Evolutionary conservation across 495 filamentous ascomycete species (phyloP).

Genomic region (Pseudevernia furfuracea): DNA sequence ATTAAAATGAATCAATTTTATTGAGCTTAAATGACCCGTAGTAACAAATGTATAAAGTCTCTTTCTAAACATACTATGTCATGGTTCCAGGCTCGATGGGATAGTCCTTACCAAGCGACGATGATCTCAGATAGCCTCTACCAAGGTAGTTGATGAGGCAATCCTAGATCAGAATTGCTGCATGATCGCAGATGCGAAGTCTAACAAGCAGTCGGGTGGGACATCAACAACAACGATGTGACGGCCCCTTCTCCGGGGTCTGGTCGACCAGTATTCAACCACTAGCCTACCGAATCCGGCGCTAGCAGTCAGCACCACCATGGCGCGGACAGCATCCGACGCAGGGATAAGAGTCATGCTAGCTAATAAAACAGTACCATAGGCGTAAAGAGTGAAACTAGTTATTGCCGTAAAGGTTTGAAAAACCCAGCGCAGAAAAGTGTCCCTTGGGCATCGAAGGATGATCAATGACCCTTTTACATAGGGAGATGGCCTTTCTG

Average conservation of each 20-base stretch:
- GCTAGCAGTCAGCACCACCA: conserved; percentile 7
- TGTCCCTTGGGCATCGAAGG: conserved; percentile 10
- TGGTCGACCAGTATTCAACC: conserved; percentile 10
- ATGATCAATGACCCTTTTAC: not conserved
- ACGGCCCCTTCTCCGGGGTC: conserved; percentile 2
- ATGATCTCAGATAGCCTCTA: too few species aligned
- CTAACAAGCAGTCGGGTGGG: conserved; percentile 3
- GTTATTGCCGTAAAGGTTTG: conserved; percentile 11
- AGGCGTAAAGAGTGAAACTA: conserved; percentile 10
- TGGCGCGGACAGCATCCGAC: conserved; percentile 14
- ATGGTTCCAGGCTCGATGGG: too few species aligned
- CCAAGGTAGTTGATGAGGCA: not conserved
- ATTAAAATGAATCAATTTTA: too few species aligned
- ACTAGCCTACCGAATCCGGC: conserved; percentile 17
- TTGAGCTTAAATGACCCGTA: too few species aligned
- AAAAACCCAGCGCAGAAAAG: conserved; percentile 9
- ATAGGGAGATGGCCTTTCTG: not conserved
- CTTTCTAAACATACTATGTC: too few species aligned
- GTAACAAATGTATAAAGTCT: too few species aligned
- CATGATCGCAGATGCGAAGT: not conserved
- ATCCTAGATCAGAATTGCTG: not conserved
- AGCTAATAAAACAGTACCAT: conserved; percentile 14
- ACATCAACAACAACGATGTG: conserved; percentile 15
- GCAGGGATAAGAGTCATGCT: conserved; percentile 17
- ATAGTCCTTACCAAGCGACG: too few species aligned